phyloP scores from a whole-genome alignment of 2,329 filamentous ascomycete genomes.

The Malbranchea cinnamomea region DNA sequence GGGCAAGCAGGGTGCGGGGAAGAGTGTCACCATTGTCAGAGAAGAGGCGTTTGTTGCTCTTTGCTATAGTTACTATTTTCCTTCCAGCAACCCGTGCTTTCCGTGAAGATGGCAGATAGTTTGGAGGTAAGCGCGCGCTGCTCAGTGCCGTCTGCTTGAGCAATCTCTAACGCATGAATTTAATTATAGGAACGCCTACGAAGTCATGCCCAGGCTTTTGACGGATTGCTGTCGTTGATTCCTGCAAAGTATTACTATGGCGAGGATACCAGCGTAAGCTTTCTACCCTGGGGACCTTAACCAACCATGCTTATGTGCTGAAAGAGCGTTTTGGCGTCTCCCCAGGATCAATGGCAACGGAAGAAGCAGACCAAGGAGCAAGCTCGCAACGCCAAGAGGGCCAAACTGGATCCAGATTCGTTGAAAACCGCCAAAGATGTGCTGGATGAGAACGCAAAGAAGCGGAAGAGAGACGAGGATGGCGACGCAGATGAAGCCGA shows the following conservation, averaged over 20 bases:
- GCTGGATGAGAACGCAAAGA: conserved; percentile 68
- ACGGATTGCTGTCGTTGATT: conserved; percentile 74
- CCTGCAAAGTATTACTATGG: conserved; percentile 85
- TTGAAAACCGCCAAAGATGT: conserved; percentile 86
- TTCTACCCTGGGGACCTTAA: too few species aligned
- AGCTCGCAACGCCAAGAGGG: conserved; percentile 64
- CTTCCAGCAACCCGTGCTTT: too few species aligned
- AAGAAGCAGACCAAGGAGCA: conserved; percentile 94
- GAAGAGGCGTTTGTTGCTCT: too few species aligned
- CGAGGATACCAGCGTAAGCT: conserved; percentile 65
- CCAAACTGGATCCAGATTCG: conserved; percentile 83
- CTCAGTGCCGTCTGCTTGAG: too few species aligned
- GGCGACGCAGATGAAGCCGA: conserved; percentile 29
- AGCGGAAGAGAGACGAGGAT: conserved; percentile 61
- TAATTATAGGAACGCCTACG: conserved; percentile 31
- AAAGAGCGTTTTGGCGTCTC: conserved; percentile 7
- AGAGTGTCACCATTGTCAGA: too few species aligned
- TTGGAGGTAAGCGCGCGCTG: conserved; percentile 10
- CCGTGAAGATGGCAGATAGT: conserved; percentile 11
- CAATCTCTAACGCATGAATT: conserved; percentile 13
- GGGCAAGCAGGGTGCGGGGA: too few species aligned
- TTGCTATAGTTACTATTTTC: too few species aligned
- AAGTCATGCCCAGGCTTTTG: conserved; percentile 57
- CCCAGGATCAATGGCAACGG: conserved; percentile 78
- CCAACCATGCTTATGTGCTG: conserved; percentile 4